Percentiles rank a stretch among this genome's conserved stretches.
These are phyloP conservation scores for Proliferodiscus dingleyae DNA, from an alignment of 2,329 filamentous ascomycete species.

Conservation along the genomic window DNA sequence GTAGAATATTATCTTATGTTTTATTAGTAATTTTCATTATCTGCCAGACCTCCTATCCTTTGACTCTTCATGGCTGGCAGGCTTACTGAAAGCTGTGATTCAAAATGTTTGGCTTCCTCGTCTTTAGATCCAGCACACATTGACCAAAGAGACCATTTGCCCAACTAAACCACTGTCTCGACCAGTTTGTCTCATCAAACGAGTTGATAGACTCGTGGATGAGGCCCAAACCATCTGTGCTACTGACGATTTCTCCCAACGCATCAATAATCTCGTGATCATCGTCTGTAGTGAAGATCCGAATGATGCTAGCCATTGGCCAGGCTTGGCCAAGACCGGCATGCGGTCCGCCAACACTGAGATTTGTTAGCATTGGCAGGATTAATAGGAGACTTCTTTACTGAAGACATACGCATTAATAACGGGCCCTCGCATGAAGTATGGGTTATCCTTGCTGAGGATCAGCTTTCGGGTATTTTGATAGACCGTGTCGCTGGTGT, in stretches of 20 bases:
- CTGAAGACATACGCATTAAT: slow-evolving; percentile 51
- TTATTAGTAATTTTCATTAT: too few relatives aligned
- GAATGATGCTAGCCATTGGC: slow-evolving; percentile 53
- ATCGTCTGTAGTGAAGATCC: slow-evolving; percentile 43
- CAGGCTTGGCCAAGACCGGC: slow-evolving; percentile 55
- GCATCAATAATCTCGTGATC: slow-evolving; percentile 30
- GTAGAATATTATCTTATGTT: not conserved
- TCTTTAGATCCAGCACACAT: slow-evolving; percentile 70
- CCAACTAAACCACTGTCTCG: slow-evolving; percentile 67
- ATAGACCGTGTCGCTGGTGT: slow-evolving; percentile 60
- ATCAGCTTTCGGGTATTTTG: slow-evolving; percentile 77
- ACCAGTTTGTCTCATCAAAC: slow-evolving; percentile 37
- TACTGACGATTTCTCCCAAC: slow-evolving; percentile 26
- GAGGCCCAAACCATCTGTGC: slow-evolving; percentile 34
- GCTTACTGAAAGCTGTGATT: slow-evolving; percentile 42
- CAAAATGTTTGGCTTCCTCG: slow-evolving; percentile 65
- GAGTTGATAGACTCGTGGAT: slow-evolving; percentile 46
- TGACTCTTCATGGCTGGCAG: not conserved
- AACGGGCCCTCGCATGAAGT: slow-evolving; percentile 50
- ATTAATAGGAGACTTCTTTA: slow-evolving; percentile 21
- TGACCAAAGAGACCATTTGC: slow-evolving; percentile 85
- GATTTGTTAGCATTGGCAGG: slow-evolving; percentile 34
- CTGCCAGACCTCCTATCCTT: too few relatives aligned
- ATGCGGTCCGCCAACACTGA: slow-evolving; percentile 62
- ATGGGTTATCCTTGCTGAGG: slow-evolving; percentile 71